These are phyloP conservation scores for Gonapodya prolifera DNA, from an alignment of 192 early-diverging fungal genomes.

Conservation along the genomic window DNA sequence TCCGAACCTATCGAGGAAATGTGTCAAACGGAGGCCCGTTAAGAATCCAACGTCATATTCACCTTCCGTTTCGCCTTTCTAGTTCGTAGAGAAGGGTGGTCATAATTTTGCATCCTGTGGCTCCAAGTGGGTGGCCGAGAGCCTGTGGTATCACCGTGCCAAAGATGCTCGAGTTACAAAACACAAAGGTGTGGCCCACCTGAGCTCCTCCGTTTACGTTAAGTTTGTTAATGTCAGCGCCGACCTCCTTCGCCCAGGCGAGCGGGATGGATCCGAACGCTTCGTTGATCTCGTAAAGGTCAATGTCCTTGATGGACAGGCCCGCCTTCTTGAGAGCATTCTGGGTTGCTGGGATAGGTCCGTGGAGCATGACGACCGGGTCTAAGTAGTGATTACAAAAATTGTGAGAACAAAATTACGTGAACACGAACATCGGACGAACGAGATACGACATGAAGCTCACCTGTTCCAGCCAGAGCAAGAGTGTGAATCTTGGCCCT, in stretches of 20 bases:
- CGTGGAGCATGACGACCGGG: background rate
- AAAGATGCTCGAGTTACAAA: too few relatives aligned
- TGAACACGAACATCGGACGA: background rate
- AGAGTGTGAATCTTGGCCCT: slow-evolving; percentile 93
- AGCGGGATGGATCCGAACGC: slow-evolving; percentile 83
- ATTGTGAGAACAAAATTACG: background rate
- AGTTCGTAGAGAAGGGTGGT: slow-evolving; percentile 1
- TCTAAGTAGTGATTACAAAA: background rate
- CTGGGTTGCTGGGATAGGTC: background rate
- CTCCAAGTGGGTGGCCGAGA: slow-evolving; percentile 4
- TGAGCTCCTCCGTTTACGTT: slow-evolving; percentile 68
- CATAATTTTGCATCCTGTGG: background rate
- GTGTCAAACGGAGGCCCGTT: background rate
- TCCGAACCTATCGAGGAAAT: background rate
- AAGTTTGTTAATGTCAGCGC: slow-evolving; percentile 50
- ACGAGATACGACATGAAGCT: background rate
- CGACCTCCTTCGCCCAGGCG: slow-evolving; percentile 74
- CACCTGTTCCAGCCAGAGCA: slow-evolving; percentile 68
- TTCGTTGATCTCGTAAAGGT: slow-evolving; percentile 93
- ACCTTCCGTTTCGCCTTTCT: background rate
- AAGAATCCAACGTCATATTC: background rate
- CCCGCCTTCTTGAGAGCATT: slow-evolving; percentile 83
- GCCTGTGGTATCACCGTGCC: too few relatives aligned
- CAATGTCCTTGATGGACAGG: slow-evolving; percentile 69
- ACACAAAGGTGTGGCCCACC: too few relatives aligned